Percentiles rank a stretch among this genome's conserved stretches.
These are phyloP conservation scores for Coprinopsis sp. DNA, from an alignment of 768 basidiomycete genomes.

Conservation along the genomic window DNA sequence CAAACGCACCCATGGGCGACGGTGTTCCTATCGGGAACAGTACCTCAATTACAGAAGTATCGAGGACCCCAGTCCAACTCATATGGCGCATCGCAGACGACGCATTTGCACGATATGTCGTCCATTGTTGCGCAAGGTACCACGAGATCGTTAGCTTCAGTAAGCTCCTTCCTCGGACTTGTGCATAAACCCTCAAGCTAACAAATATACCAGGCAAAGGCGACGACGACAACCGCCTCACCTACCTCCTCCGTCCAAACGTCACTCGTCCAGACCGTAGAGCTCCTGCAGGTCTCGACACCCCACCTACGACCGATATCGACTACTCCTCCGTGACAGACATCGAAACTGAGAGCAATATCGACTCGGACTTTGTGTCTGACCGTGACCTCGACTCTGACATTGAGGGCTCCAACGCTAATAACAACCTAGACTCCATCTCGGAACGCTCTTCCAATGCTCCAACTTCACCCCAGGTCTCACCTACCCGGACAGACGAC, in stretches of 20 bases:
- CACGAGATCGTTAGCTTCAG: constrained; percentile 80
- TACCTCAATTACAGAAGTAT: constrained; percentile 58
- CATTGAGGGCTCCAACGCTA: constrained; percentile 35
- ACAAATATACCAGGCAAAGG: constrained; percentile 47
- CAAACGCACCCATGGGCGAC: constrained; percentile 19
- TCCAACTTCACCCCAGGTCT: constrained; percentile 18
- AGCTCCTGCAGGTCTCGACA: constrained; percentile 45
- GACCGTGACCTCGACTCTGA: constrained; percentile 48
- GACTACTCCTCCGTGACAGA: constrained; percentile 50
- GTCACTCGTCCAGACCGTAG: constrained; percentile 53
- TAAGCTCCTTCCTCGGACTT: constrained; percentile 44
- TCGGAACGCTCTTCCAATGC: constrained; percentile 25
- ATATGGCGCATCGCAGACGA: constrained; percentile 72
- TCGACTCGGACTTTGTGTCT: constrained; percentile 50
- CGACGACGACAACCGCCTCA: constrained; percentile 53
- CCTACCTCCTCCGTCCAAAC: constrained; percentile 79
- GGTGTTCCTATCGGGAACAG: constrained; percentile 49
- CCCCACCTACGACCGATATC: constrained; percentile 69
- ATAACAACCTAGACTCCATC: constrained; percentile 23
- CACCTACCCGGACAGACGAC: constrained; percentile 6
- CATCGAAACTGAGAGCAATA: constrained; percentile 40
- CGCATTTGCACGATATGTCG: constrained; percentile 72
- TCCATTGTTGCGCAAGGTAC: constrained; percentile 80
- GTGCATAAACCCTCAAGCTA: neutral
- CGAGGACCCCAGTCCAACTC: constrained; percentile 58